Percentiles rank a stretch among this genome's conserved stretches.
Evolutionary conservation across 2,329 filamentous ascomycete species (phyloP).

Genomic region (Colletotrichum sp.): DNA sequence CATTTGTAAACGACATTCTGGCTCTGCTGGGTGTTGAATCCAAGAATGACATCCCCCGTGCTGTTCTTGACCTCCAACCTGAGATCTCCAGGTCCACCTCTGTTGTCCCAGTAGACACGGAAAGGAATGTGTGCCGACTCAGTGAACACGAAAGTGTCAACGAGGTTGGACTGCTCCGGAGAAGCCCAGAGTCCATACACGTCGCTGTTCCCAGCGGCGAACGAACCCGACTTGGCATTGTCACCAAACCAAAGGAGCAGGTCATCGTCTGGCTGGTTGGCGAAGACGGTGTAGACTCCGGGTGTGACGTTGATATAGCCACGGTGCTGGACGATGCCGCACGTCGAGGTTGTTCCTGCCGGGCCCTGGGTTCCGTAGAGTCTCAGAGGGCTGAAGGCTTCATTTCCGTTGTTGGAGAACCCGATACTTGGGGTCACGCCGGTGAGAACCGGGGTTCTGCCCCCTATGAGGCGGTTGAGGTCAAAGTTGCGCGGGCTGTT

Average conservation of each 20-base stretch:
- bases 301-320: neutral
- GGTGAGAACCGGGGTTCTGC: neutral
- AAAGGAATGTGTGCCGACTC: neutral
- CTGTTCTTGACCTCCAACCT: neutral
- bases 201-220: neutral
- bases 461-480: neutral
- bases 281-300: neutral
- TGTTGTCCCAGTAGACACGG: constrained; percentile 7
- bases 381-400: neutral
- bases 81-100: neutral
- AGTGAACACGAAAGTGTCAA: neutral
- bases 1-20: neutral
- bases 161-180: neutral
- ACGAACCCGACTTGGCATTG: neutral
- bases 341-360: neutral
- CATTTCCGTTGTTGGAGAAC: neutral
- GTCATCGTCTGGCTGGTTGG: neutral
- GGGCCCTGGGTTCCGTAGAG: neutral
- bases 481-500: neutral
- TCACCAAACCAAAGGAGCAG: neutral
- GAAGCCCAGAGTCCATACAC: neutral
- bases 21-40: neutral
- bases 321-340: neutral
- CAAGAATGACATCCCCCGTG: neutral
- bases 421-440: neutral